These are phyloP conservation scores for Aphanomyces euteiches DNA, from an alignment of 352 stramenopile genomes.

Conservation along the genomic window DNA sequence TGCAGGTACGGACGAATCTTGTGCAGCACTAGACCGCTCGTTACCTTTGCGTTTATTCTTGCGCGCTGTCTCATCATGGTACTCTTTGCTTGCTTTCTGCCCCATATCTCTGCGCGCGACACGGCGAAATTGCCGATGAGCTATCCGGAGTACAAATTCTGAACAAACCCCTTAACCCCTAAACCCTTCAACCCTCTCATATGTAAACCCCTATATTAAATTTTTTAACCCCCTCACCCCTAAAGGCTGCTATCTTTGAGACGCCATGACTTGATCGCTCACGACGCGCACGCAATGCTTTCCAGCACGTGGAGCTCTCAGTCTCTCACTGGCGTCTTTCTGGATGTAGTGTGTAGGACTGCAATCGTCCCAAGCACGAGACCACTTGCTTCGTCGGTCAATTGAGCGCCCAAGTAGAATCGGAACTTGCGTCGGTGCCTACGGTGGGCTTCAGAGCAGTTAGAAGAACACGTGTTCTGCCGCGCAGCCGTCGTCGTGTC, in stretches of 20 bases:
- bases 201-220: too few relatives aligned
- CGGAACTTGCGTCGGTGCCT: constrained; percentile 84
- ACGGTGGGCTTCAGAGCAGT: too few relatives aligned
- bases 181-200: background rate
- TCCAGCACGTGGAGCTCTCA: constrained; percentile 9
- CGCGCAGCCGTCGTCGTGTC: background rate
- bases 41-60: constrained; percentile 20
- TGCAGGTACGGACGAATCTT: too few relatives aligned
- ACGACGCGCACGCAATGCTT: background rate
- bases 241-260: too few relatives aligned
- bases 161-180: background rate
- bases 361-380: constrained; percentile 74
- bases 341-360: constrained; percentile 75
- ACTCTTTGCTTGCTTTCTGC: constrained; percentile 22
- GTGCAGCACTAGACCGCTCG: too few relatives aligned
- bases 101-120: background rate
- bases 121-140: too few relatives aligned
- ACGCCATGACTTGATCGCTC: background rate
- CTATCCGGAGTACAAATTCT: background rate
- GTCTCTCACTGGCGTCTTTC: constrained; percentile 1
- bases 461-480: too few relatives aligned
- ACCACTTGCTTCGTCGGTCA: constrained; percentile 31
- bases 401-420: constrained; percentile 69
- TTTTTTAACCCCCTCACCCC: too few relatives aligned
- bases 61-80: constrained; percentile 2